A percentile compares a stretch with the other conserved stretches of the same genome.
phyloP scores from a whole-genome alignment of 2,329 filamentous ascomycete genomes.

The Exophiala viscosa region DNA sequence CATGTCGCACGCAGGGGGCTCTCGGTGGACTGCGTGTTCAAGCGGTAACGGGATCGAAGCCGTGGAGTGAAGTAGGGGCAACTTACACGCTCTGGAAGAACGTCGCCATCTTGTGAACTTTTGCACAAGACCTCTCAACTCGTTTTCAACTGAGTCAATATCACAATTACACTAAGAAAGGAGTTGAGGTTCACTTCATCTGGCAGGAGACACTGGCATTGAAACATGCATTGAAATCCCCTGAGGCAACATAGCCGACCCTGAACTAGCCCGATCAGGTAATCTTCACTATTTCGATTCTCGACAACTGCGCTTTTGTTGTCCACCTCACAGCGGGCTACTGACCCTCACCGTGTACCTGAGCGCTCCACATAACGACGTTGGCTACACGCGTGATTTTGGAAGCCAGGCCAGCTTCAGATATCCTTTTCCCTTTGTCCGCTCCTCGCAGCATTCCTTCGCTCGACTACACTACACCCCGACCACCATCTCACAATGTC shows the following conservation, averaged over 20 bases:
- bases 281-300: background rate
- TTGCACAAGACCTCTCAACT: background rate
- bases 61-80: background rate
- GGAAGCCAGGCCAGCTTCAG: too few relatives aligned
- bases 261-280: constrained; percentile 7
- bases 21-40: background rate
- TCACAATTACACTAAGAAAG: constrained; percentile 2
- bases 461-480: too few relatives aligned
- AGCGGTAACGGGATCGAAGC: constrained; percentile 3
- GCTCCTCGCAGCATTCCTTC: too few relatives aligned
- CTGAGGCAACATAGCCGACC: constrained; percentile 11
- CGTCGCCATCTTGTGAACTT: constrained; percentile 39
- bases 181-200: background rate
- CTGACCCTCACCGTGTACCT: too few relatives aligned
- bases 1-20: constrained; percentile 3
- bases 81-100: constrained; percentile 50
- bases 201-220: background rate
- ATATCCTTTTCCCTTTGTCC: too few relatives aligned
- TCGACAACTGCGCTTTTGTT: background rate
- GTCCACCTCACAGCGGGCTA: background rate
- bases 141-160: background rate
- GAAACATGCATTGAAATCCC: background rate
- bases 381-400: too few relatives aligned
- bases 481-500: constrained; percentile 17
- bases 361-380: too few relatives aligned